A percentile compares a stretch with the other conserved stretches of the same genome.
Evolutionary conservation across 106 monocot species (phyloP).

Genomic region (Iris macrosiphon): DNA sequence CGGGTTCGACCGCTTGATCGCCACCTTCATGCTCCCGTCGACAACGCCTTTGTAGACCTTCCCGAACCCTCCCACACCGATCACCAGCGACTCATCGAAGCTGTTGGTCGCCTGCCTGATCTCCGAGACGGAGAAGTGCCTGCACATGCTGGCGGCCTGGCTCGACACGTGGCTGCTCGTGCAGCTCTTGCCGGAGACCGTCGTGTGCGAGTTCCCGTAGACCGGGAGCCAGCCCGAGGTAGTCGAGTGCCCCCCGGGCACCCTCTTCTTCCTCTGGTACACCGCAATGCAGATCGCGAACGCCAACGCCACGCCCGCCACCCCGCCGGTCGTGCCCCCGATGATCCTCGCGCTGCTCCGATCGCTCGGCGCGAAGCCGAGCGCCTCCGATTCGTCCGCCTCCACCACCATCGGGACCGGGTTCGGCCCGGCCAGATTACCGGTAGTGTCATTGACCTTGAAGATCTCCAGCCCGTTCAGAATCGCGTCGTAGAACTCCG

Average conservation of each 20-base stretch:
- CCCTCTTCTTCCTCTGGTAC: conserved; percentile 37
- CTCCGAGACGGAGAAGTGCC: conserved; percentile 67
- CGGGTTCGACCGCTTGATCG: conserved; percentile 71
- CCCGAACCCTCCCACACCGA: conserved; percentile 87
- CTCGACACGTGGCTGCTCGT: conserved; percentile 46
- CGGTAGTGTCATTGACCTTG: conserved; percentile 7
- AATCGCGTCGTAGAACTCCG: conserved; percentile 15
- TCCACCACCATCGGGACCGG: conserved; percentile 8
- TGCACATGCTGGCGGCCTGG: conserved; percentile 49
- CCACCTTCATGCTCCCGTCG: conserved; percentile 36
- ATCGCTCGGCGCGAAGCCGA: background rate
- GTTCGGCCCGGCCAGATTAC: conserved; percentile 12
- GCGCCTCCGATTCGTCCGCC: conserved; percentile 2
- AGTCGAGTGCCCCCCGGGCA: conserved; percentile 5
- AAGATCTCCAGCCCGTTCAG: conserved; percentile 19
- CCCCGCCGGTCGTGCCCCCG: conserved; percentile 36
- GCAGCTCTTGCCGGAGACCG: conserved; percentile 45
- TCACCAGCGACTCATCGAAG: conserved; percentile 70
- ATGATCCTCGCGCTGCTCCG: background rate
- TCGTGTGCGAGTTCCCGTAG: conserved; percentile 43
- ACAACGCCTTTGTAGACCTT: conserved; percentile 66
- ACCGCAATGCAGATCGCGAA: conserved; percentile 38
- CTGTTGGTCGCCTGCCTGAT: conserved; percentile 64
- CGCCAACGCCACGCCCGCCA: conserved; percentile 24
- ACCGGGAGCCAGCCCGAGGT: conserved; percentile 68